phyloP scores from a whole-genome alignment of 1,139 yeast genomes.

The Diutina rugosa region DNA sequence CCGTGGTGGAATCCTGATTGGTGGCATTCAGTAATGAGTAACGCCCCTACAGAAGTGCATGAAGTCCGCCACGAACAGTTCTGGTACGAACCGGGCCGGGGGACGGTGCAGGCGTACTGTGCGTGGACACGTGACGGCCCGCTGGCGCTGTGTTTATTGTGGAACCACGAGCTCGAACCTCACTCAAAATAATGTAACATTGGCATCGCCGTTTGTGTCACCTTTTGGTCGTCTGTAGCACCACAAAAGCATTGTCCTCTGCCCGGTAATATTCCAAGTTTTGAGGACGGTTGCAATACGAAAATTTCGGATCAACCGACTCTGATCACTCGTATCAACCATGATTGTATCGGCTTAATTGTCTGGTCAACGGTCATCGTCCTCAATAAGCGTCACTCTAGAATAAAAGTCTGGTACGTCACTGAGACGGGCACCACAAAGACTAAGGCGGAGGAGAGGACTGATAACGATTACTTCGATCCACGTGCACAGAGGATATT shows the following conservation, averaged over 20 bases:
- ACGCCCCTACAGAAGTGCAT: neutral
- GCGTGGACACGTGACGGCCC: neutral
- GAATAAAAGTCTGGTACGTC: too few species aligned
- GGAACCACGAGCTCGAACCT: neutral
- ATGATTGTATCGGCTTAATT: too few species aligned
- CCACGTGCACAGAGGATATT: too few species aligned
- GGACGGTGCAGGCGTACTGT: neutral
- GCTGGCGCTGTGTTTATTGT: neutral
- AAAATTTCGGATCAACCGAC: too few species aligned
- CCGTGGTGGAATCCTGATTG: neutral
- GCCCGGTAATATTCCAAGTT: neutral
- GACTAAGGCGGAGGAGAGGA: too few species aligned
- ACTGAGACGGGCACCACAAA: too few species aligned
- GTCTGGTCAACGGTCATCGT: too few species aligned
- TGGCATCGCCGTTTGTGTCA: neutral
- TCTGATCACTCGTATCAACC: too few species aligned
- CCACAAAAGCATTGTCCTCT: neutral
- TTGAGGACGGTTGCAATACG: neutral
- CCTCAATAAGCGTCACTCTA: too few species aligned
- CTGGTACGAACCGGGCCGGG: neutral
- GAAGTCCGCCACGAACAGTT: neutral
- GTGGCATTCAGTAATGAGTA: neutral
- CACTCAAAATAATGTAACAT: neutral
- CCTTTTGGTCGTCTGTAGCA: neutral
- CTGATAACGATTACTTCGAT: too few species aligned